phyloP scores from a whole-genome alignment of 2,329 filamentous ascomycete species.

The Botryotinia narcissicola region DNA sequence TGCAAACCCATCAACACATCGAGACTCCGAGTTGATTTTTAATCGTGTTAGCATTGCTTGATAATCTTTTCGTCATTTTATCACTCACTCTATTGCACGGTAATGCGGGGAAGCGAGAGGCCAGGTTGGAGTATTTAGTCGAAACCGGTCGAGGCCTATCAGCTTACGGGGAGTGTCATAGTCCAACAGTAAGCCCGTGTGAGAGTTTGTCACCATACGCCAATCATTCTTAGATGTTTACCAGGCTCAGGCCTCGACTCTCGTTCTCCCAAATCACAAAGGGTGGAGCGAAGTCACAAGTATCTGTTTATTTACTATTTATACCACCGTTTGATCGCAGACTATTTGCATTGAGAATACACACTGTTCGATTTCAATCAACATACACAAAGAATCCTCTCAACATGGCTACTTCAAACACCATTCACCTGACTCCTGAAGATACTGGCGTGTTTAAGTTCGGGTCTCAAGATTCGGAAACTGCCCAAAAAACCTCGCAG shows the following conservation, averaged over 20 bases:
- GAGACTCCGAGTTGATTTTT: not conserved
- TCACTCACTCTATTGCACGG: not conserved
- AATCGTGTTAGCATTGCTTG: not conserved
- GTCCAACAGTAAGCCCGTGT: not conserved
- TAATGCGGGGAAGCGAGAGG: not conserved
- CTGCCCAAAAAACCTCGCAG: conserved; percentile 61
- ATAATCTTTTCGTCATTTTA: not conserved
- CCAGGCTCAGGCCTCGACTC: not conserved
- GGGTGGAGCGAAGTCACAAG: not conserved
- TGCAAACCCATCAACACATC: not conserved
- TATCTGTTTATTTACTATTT: not conserved
- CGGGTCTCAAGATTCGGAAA: conserved; percentile 52
- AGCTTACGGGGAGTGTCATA: not conserved
- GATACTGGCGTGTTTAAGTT: conserved; percentile 51
- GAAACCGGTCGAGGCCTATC: not conserved
- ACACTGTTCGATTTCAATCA: not conserved
- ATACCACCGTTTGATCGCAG: not conserved
- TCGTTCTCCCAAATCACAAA: not conserved
- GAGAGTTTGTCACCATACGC: not conserved
- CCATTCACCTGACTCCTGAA: conserved; percentile 47
- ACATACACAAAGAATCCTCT: not conserved
- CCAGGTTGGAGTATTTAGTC: not conserved
- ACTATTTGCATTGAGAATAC: not conserved
- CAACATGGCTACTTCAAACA: conserved; percentile 38
- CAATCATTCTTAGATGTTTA: not conserved